Evolutionary conservation across 768 basidiomycete species (phyloP).

Genomic region (Russula abietina): DNA sequence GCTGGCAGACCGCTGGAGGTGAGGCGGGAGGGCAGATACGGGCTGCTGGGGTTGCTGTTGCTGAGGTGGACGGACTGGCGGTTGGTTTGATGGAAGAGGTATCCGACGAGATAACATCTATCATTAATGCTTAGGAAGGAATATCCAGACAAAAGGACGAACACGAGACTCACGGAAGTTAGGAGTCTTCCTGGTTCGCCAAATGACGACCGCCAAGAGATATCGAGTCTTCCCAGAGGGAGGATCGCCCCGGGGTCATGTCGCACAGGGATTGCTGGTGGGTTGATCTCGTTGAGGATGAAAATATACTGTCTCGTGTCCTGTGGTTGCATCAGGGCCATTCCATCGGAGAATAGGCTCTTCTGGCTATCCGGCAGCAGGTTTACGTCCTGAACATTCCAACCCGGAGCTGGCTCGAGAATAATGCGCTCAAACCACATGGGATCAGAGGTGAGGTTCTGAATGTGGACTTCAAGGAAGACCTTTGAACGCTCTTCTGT

Average conservation of each 20-base stretch:
- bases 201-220: slow-evolving; percentile 80
- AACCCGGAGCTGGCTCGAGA: slow-evolving; percentile 66
- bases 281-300: slow-evolving; percentile 52
- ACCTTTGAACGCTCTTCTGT: slow-evolving; percentile 67
- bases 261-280: slow-evolving; percentile 41
- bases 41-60: slow-evolving; percentile 37
- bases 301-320: slow-evolving; percentile 87
- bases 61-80: slow-evolving; percentile 34
- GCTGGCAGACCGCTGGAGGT: slow-evolving; percentile 56
- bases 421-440: slow-evolving; percentile 78
- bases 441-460: slow-evolving; percentile 74
- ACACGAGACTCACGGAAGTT: slow-evolving; percentile 52
- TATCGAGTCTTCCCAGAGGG: slow-evolving; percentile 80
- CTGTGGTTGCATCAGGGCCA: slow-evolving; percentile 74
- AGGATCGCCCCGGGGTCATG: slow-evolving; percentile 66
- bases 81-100: slow-evolving; percentile 42
- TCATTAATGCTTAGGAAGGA: neutral
- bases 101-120: slow-evolving; percentile 77
- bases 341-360: slow-evolving; percentile 53
- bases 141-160: neutral
- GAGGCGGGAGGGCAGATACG: slow-evolving; percentile 66
- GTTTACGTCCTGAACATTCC: slow-evolving; percentile 56
- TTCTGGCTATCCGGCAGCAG: slow-evolving; percentile 29
- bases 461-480: slow-evolving; percentile 89
- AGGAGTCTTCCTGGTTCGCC: slow-evolving; percentile 83